Evolutionary conservation across 306 rosid genomes (phyloP).

Genomic region (Arachis hypogaea): DNA sequence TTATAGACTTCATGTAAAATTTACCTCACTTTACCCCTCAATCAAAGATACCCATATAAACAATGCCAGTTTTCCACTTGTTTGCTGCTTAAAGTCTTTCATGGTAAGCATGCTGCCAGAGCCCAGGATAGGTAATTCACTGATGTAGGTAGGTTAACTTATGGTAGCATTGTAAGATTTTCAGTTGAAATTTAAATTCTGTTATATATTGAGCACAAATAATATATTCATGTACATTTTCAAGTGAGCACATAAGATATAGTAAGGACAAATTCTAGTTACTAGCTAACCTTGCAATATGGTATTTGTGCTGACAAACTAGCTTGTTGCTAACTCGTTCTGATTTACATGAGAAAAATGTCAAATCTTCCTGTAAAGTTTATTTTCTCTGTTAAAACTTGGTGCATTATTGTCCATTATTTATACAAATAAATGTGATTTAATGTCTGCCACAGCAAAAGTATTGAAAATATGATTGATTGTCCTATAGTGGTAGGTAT

Average conservation of each 20-base stretch:
- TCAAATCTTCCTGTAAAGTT: constrained; percentile 13
- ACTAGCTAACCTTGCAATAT: neutral
- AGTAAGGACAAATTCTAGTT: constrained; percentile 2
- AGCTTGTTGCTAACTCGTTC: neutral
- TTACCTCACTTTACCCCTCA: too few species aligned
- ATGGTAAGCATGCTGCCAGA: constrained; percentile 26
- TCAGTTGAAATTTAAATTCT: constrained; percentile 3
- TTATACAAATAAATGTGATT: constrained; percentile 2
- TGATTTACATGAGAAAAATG: constrained; percentile 11
- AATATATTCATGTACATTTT: constrained; percentile 17
- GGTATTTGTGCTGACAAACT: neutral
- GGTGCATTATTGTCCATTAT: neutral
- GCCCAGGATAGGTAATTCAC: constrained; percentile 7
- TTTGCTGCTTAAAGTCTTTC: constrained; percentile 22
- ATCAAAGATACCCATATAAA: too few species aligned
- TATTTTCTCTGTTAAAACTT: constrained; percentile 7
- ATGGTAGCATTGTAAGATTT: constrained; percentile 1
- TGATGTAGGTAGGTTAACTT: constrained; percentile 11
- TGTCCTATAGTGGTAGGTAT: neutral
- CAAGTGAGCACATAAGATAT: constrained; percentile 3
- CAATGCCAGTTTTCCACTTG: neutral
- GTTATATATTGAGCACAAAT: constrained; percentile 7
- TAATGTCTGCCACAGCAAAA: neutral
- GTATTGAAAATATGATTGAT: neutral
- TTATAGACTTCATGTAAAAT: neutral